Base-by-base conservation (phyloP, 306 rosid genomes). In the Luffa acutangula region DNA sequence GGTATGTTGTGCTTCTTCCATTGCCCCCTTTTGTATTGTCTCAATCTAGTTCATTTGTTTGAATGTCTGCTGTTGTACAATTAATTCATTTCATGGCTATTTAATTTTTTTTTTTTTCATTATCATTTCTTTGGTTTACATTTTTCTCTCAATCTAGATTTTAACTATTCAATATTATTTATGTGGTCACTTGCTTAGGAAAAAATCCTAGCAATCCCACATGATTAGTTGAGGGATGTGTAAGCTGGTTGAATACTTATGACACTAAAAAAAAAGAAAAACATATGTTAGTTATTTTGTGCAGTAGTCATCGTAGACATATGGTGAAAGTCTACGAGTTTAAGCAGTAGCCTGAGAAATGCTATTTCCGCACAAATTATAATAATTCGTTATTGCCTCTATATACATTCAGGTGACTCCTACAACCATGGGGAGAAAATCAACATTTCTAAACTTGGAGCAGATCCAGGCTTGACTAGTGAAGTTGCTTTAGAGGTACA, bases 361-460 rank as follows among this genome's bases (percentile, higher is more conserved):
- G 3, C 2, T 51, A 37, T 66, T 66, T 48, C 6, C 3, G 1
- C 51, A 41, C 33, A 0, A 15, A 67, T 18, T 41, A 37, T 17
- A 15, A 9, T 67, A 39, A 41, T 33, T 1, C n/a, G 17, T 36
- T 42, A 37, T 20, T n/a, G 36, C n/a, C 60, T 72, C 45, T 49
- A 41, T 18, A 25, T 79, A 45, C 54, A 82, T 82, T 85, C 90
- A 95, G 98, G 97, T 37, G 92, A 95, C 79, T 87, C 80, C 67
- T 91, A 90, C 85, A 86, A 85, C 81, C 90, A 90, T 3, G 97
- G 97, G 76, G 85, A 80, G 59, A 86, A 87, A 79, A 88, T 93
- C 78, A 92, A 93, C 80, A 84, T 93, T 85, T 88, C 97, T 73
- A 90, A 88, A 88, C 87, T 93, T 70, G 94, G 97, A 60, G 90